phyloP scores from a whole-genome alignment of 805 yeast species.

The Candida vaughaniae region DNA sequence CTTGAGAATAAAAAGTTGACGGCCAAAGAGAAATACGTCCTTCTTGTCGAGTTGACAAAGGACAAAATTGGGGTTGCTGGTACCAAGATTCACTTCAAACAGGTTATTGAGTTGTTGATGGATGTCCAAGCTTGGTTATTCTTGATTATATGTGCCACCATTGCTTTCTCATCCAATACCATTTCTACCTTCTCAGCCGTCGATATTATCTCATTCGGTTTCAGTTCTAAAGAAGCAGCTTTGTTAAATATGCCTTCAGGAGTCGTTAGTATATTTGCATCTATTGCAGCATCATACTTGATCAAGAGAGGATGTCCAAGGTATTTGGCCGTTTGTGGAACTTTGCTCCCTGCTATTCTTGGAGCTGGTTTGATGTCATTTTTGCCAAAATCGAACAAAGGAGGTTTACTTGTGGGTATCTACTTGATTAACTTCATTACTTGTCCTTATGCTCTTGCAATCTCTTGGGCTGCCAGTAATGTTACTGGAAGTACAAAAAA shows the following conservation, averaged over 20 bases:
- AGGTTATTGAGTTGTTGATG: slow-evolving; percentile 14
- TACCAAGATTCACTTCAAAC: slow-evolving; percentile 14
- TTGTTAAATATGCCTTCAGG: slow-evolving; percentile 23
- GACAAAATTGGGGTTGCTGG: slow-evolving; percentile 18
- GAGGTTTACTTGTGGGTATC: slow-evolving; percentile 26
- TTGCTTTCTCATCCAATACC: slow-evolving; percentile 21
- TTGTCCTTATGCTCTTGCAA: slow-evolving; percentile 15
- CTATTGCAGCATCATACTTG: slow-evolving; percentile 18
- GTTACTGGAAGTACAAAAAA: slow-evolving; percentile 28
- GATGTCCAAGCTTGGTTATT: slow-evolving; percentile 21
- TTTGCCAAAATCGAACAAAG: slow-evolving; percentile 21
- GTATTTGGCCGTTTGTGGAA: slow-evolving; percentile 16
- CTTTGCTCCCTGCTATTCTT: slow-evolving; percentile 19
- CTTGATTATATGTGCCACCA: slow-evolving; percentile 17
- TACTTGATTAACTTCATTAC: slow-evolving; percentile 17
- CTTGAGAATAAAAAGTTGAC: slow-evolving; percentile 16
- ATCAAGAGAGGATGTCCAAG: slow-evolving; percentile 20
- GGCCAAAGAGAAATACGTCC: slow-evolving; percentile 18
- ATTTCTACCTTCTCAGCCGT: slow-evolving; percentile 19
- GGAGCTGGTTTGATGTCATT: slow-evolving; percentile 21
- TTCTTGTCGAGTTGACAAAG: slow-evolving; percentile 15
- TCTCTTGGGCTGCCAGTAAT: slow-evolving; percentile 19
- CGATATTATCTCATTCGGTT: slow-evolving; percentile 21
- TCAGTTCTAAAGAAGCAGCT: slow-evolving; percentile 19
- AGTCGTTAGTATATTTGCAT: slow-evolving; percentile 18